Percentiles rank a stretch among this genome's conserved stretches.
These are phyloP conservation scores for Cordia subcordata DNA, from an alignment of 257 asterid genomes.

Conservation along the genomic window DNA sequence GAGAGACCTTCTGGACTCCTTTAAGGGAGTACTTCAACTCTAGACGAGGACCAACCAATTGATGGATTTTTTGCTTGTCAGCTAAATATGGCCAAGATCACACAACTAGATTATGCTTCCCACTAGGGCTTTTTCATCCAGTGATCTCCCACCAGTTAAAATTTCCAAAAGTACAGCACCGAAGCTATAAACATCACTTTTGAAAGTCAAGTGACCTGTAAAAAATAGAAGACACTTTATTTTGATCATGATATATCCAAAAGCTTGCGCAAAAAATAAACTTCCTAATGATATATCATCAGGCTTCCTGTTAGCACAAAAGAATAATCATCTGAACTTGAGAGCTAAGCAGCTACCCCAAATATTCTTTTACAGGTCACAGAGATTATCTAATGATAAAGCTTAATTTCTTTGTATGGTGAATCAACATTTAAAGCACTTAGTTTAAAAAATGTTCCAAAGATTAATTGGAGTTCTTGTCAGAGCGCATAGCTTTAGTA, in stretches of 20 bases:
- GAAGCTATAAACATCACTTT: conserved; percentile 90
- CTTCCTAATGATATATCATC: too few relatives aligned
- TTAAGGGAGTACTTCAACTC: conserved; percentile 77
- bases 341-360: too few relatives aligned
- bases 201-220: conserved; percentile 90
- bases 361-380: too few relatives aligned
- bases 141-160: conserved; percentile 77
- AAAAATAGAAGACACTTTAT: conserved; percentile 7
- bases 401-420: too few relatives aligned
- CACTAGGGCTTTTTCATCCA: conserved; percentile 89
- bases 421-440: too few relatives aligned
- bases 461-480: too few relatives aligned
- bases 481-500: too few relatives aligned
- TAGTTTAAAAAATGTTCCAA: too few relatives aligned
- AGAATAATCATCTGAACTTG: too few relatives aligned
- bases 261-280: background rate
- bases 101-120: conserved; percentile 83
- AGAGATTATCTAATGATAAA: too few relatives aligned
- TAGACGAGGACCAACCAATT: conserved; percentile 82
- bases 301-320: too few relatives aligned
- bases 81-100: conserved; percentile 88
- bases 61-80: conserved; percentile 78
- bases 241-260: too few relatives aligned
- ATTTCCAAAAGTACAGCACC: conserved; percentile 90
- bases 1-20: conserved; percentile 77